phyloP scores from a whole-genome alignment of 768 basidiomycete species.

The Kwoniella shandongensis region DNA sequence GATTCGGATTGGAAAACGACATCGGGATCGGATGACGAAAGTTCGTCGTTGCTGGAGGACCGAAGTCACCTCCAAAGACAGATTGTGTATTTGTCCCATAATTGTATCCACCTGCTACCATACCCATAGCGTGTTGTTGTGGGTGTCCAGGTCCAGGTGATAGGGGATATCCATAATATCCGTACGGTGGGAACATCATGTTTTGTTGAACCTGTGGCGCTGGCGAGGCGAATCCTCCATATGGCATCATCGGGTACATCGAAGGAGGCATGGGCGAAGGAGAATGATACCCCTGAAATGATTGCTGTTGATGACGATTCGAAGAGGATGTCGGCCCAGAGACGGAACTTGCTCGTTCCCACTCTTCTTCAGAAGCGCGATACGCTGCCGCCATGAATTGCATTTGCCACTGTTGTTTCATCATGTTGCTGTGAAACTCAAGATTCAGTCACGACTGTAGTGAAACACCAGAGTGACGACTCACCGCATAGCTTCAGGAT shows the following conservation, averaged over 20 bases:
- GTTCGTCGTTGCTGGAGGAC: slow-evolving; percentile 34
- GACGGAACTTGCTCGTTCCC: slow-evolving; percentile 34
- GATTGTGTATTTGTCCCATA: slow-evolving; percentile 34
- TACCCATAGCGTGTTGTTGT: too few species aligned
- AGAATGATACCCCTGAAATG: neutral
- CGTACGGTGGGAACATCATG: too few species aligned
- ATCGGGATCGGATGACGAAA: too few species aligned
- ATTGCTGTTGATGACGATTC: neutral
- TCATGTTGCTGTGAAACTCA: slow-evolving; percentile 29
- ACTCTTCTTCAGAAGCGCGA: slow-evolving; percentile 44
- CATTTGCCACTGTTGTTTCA: slow-evolving; percentile 47
- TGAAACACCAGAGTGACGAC: slow-evolving; percentile 1
- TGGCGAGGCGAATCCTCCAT: slow-evolving; percentile 1
- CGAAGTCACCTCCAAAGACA: slow-evolving; percentile 42
- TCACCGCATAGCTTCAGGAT: slow-evolving; percentile 21
- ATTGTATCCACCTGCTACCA: too few species aligned
- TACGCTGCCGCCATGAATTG: slow-evolving; percentile 45
- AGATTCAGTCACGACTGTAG: neutral
- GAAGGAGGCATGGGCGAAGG: slow-evolving; percentile 4
- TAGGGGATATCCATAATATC: slow-evolving; percentile 8
- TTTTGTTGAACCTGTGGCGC: too few species aligned
- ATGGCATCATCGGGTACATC: slow-evolving; percentile 11
- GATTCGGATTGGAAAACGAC: too few species aligned
- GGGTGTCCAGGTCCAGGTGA: too few species aligned
- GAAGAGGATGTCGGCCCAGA: slow-evolving; percentile 20